phyloP scores from a whole-genome alignment of 202 grass and related monocot species.

The Zoysia matrella region DNA sequence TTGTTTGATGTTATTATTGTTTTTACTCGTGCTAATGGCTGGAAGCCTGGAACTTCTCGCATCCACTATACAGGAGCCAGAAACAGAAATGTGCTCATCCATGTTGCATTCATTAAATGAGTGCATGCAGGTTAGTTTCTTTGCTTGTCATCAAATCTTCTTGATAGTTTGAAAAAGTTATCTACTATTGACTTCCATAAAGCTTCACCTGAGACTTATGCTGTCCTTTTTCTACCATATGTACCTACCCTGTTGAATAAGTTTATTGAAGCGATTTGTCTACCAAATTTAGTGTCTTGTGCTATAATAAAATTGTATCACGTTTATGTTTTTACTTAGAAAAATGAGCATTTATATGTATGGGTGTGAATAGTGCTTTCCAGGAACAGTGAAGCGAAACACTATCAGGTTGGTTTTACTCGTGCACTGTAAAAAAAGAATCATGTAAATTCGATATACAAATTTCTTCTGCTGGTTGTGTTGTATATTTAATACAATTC shows the following conservation, averaged over 20 bases:
- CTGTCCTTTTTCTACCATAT: neutral
- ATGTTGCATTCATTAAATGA: slow-evolving; percentile 96
- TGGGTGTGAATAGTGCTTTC: neutral
- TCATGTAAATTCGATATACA: no score
- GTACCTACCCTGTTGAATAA: neutral
- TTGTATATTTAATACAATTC: no score
- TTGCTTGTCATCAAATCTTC: neutral
- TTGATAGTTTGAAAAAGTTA: slow-evolving; percentile 14
- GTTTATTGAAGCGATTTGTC: neutral
- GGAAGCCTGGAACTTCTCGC: slow-evolving; percentile 6
- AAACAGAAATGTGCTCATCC: slow-evolving; percentile 92
- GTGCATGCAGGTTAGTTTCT: slow-evolving; percentile 82
- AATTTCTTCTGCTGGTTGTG: neutral
- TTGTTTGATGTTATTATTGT: slow-evolving; percentile 9
- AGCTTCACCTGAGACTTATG: slow-evolving; percentile 2
- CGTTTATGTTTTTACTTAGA: neutral
- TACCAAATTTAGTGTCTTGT: neutral
- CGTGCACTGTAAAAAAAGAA: no score
- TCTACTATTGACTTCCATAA: slow-evolving; percentile 4
- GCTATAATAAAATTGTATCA: neutral
- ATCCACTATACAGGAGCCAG: slow-evolving; percentile 75
- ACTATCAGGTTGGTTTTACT: neutral
- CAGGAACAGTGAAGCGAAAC: neutral
- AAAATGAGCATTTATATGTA: neutral
- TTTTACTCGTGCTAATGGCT: slow-evolving; percentile 29